phyloP scores from a whole-genome alignment of 352 stramenopile species.

The Phytophthora boehmeriae region DNA sequence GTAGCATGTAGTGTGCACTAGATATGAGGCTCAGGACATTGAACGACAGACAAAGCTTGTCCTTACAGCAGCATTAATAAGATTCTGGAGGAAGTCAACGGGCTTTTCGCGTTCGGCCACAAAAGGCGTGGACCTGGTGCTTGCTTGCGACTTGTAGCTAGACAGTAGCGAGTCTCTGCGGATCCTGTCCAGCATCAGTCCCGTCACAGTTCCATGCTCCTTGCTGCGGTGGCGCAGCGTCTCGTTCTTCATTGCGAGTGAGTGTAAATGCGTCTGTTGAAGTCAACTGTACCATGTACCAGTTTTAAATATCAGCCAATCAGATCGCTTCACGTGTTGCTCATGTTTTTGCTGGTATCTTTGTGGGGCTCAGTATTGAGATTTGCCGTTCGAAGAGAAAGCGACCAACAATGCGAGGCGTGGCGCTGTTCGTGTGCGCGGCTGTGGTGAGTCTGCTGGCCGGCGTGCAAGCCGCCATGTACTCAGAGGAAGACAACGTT shows the following conservation, averaged over 20 bases:
- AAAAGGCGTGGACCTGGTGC: background rate
- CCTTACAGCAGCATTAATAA: constrained; percentile 33
- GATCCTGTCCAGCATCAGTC: constrained; percentile 29
- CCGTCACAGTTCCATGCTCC: constrained; percentile 11
- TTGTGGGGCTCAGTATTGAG: constrained; percentile 15
- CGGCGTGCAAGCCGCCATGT: constrained; percentile 48
- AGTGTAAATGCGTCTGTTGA: constrained; percentile 11
- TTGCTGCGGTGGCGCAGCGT: constrained; percentile 25
- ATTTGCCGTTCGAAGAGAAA: constrained; percentile 9
- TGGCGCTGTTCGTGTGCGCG: constrained; percentile 29
- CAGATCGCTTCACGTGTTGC: constrained; percentile 28
- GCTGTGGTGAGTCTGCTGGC: constrained; percentile 41
- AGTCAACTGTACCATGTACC: constrained; percentile 4
- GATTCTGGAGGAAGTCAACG: constrained; percentile 20
- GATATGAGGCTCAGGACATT: background rate
- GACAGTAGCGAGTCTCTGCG: constrained; percentile 8
- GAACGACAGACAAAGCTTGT: background rate
- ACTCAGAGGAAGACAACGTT: constrained; percentile 67
- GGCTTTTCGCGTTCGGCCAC: background rate
- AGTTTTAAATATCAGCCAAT: constrained; percentile 26
- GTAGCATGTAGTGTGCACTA: background rate
- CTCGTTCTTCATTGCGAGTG: constrained; percentile 16
- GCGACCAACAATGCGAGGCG: constrained; percentile 11
- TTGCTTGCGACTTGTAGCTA: constrained; percentile 9
- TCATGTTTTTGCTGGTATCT: constrained; percentile 5